phyloP scores from a whole-genome alignment of 257 asterid species.

The Capsicum chinense region DNA sequence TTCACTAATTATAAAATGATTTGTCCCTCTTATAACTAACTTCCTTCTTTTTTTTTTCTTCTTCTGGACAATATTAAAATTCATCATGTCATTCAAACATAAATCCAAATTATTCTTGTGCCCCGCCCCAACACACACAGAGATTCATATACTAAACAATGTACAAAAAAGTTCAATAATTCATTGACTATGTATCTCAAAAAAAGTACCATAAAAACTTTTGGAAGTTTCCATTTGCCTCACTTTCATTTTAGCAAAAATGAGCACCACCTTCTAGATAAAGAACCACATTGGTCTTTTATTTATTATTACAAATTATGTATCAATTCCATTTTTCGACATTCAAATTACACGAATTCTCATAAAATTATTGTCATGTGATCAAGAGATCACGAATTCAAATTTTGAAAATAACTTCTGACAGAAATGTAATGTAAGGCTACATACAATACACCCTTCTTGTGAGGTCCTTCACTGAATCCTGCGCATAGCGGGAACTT shows the following conservation, averaged over 20 bases:
- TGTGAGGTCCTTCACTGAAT: too few relatives aligned
- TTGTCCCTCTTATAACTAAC: not conserved
- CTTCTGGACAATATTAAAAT: not conserved
- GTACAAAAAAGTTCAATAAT: not conserved
- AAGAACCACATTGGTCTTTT: not conserved
- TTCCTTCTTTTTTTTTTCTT: not conserved
- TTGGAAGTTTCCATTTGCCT: conserved; percentile 23
- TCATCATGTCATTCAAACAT: not conserved
- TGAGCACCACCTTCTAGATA: conserved; percentile 11
- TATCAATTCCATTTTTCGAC: too few relatives aligned
- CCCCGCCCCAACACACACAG: not conserved
- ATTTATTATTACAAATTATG: not conserved
- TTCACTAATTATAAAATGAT: not conserved
- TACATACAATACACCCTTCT: too few relatives aligned
- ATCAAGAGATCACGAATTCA: too few relatives aligned
- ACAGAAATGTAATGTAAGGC: too few relatives aligned
- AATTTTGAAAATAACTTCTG: too few relatives aligned
- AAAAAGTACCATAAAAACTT: not conserved
- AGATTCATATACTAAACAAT: conserved; percentile 21
- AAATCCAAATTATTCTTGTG: not conserved
- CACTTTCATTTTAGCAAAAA: conserved; percentile 11
- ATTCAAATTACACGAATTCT: too few relatives aligned
- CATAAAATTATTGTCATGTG: too few relatives aligned
- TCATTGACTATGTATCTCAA: not conserved
- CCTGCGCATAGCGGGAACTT: too few relatives aligned